Evolutionary conservation across 2,329 filamentous ascomycete species (phyloP).

Genomic region (Blastomyces gilchristii): DNA sequence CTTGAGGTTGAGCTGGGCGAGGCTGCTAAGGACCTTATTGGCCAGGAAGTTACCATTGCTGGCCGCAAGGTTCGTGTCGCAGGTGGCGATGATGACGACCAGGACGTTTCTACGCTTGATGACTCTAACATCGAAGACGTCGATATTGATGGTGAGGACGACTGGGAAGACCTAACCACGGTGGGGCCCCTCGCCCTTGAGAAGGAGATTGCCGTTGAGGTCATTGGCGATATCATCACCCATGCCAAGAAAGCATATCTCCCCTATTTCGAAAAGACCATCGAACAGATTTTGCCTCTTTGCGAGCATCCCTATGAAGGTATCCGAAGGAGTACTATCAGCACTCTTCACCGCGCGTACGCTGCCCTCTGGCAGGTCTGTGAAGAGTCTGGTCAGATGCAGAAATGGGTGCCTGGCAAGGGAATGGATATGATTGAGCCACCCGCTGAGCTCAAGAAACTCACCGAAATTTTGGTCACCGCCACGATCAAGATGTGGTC

Average conservation of each 20-base stretch:
- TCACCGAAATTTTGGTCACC: constrained; percentile 75
- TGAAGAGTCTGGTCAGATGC: constrained; percentile 63
- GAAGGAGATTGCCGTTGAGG: constrained; percentile 95
- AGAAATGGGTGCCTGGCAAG: constrained; percentile 81
- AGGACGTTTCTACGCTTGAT: constrained; percentile 26
- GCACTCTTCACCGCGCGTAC: constrained; percentile 87
- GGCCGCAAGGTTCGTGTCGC: constrained; percentile 82
- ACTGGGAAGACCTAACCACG: constrained; percentile 72
- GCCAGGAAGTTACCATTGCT: constrained; percentile 64
- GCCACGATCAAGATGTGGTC: constrained; percentile 78
- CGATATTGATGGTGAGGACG: constrained; percentile 68
- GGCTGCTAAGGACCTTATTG: constrained; percentile 61
- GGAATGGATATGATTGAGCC: constrained; percentile 58
- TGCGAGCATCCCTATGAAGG: constrained; percentile 87
- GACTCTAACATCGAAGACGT: constrained; percentile 53
- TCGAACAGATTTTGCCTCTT: constrained; percentile 69
- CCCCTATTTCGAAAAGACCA: constrained; percentile 78
- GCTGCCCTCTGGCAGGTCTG: constrained; percentile 81
- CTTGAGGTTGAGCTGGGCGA: constrained; percentile 66
- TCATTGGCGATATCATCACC: constrained; percentile 83
- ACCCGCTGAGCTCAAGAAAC: constrained; percentile 67
- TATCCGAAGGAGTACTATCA: constrained; percentile 81
- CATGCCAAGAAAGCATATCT: constrained; percentile 72
- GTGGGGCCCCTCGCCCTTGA: constrained; percentile 85
- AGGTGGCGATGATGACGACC: constrained; percentile 47